Conservation (phyloP, 176 grass and related monocot species). For the Themeda triandra region DNA sequence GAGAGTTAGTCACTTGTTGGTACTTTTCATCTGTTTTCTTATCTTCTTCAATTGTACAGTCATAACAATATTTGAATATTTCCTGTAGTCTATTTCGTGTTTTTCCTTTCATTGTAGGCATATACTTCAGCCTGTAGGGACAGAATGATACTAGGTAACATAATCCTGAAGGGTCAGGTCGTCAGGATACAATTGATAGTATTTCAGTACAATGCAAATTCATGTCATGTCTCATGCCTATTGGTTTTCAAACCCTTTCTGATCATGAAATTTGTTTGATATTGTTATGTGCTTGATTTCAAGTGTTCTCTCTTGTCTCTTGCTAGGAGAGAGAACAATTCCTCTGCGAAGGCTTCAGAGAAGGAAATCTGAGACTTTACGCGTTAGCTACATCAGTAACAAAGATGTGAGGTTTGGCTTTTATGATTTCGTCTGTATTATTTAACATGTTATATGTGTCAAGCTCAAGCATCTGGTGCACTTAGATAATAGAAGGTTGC, state of each 20-base stretch:
- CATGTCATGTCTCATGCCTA: background rate
- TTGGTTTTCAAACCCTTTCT: background rate
- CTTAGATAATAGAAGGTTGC: constrained; percentile 1
- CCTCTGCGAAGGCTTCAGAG: constrained; percentile 25
- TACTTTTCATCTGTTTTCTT: too few relatives aligned
- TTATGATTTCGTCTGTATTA: background rate
- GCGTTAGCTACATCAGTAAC: constrained; percentile 60
- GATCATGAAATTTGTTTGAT: background rate
- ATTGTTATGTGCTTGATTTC: background rate
- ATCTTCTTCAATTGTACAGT: too few relatives aligned
- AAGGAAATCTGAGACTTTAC: constrained; percentile 67
- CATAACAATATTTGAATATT: too few relatives aligned
- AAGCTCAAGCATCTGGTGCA: background rate
- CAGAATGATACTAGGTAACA: background rate
- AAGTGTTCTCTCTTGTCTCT: background rate
- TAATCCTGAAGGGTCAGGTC: background rate
- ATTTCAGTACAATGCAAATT: background rate
- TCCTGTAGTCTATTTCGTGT: too few relatives aligned
- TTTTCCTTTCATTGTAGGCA: too few relatives aligned
- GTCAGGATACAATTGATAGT: background rate
- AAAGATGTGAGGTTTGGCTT: constrained; percentile 66
- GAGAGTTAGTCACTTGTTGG: too few relatives aligned
- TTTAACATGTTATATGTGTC: background rate
- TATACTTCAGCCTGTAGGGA: too few relatives aligned
- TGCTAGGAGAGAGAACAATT: constrained; percentile 23